Evolutionary conservation across 2,329 filamentous ascomycete genomes (phyloP), one percentile per base, ranked within the genome.

Genomic region (Colletotrichum echinochloae): DNA sequence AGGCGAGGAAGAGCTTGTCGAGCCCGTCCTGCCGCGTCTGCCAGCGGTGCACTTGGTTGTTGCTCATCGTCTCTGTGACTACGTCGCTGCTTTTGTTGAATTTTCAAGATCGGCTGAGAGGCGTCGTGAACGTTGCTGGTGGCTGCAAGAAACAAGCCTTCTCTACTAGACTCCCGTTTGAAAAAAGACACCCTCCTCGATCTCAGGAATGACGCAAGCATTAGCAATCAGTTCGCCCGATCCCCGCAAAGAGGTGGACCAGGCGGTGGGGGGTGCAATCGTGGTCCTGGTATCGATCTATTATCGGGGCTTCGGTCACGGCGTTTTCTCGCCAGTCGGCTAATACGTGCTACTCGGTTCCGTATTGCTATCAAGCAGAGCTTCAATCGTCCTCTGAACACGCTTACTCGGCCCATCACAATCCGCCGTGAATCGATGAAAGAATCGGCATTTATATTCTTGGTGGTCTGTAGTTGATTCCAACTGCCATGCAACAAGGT

Each of bases 1-100:
- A 81, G 1, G 78, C 77, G 33, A 83, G 76, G 59, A 78, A 76
- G 35, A 91, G 81, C 70, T 87, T 86, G 60, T 88, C 86, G 28
- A 91, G 75, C 12, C 88, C 88, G 74, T 88, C 81, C 74, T 89
- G 84, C 51, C 79, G 79, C 2, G 86, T 88, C 20, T 83, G 80
- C 89, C 88, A 91, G 78, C 88, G 85, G 76, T 82, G 70, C 5
- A 66, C 57, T 44, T 71, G 9, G 5, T 41, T 55, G 30, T 63
- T 46, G 26, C 52, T 48, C 72, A 73, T 73, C 18, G 4, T 55
- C 60, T 48, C 9, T 28, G 33, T 39, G 30, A 55, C 26, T 8
- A 8, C 30, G n/a, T 33, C 11, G 41, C 46, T 65, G 12, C 16
- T 23, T 14, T 39, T 11, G 28, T 16, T 52, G 18, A 61, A n/a